These are phyloP conservation scores for Gardenia jasminoides DNA, from an alignment of 257 asterid species.

Conservation along the genomic window DNA sequence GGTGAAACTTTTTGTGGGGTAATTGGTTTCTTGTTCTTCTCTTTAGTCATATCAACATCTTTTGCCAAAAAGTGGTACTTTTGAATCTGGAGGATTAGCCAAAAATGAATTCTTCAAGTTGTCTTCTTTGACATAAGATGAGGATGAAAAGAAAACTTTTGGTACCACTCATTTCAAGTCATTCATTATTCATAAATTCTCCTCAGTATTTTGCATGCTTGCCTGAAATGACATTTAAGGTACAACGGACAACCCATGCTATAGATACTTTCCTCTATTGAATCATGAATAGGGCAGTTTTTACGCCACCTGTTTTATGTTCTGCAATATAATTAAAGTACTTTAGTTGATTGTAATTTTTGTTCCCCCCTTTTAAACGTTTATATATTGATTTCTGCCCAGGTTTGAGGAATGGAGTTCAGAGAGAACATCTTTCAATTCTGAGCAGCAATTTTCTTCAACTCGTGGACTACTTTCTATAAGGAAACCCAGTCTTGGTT, in stretches of 20 bases:
- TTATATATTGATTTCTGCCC: background rate
- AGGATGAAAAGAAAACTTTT: background rate
- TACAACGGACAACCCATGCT: background rate
- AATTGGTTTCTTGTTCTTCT: background rate
- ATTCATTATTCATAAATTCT: background rate
- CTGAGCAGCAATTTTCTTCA: slow-evolving; percentile 1
- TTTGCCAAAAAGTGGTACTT: background rate
- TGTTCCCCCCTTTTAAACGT: background rate
- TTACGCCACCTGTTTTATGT: background rate
- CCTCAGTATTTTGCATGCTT: background rate
- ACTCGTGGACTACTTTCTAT: slow-evolving; percentile 14
- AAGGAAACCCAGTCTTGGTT: slow-evolving; percentile 29
- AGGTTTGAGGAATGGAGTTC: slow-evolving; percentile 50
- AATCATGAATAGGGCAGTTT: background rate
- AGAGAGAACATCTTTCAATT: slow-evolving; percentile 26
- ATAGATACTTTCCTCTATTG: background rate
- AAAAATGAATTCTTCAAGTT: background rate
- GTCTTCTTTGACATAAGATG: background rate
- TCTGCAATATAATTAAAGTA: background rate
- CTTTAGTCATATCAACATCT: no score
- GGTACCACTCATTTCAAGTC: no score
- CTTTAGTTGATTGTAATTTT: slow-evolving; percentile 2
- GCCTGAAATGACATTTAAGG: background rate
- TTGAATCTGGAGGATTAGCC: background rate
- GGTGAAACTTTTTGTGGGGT: background rate